These are phyloP conservation scores for Santalum album DNA, from an alignment of 164 flowering plant genomes.

Conservation along the genomic window DNA sequence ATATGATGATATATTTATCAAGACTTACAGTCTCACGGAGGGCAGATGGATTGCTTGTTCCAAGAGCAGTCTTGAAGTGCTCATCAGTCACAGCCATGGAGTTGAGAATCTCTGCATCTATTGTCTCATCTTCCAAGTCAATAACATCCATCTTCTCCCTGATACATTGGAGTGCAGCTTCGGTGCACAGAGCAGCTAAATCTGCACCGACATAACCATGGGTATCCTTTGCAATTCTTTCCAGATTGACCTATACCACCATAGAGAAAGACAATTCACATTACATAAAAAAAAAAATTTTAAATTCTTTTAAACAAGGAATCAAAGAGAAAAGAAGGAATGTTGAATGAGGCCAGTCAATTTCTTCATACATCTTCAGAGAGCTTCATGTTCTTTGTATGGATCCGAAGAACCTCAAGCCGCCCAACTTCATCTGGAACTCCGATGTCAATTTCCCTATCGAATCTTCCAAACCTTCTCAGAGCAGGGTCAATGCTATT, in stretches of 20 bases:
- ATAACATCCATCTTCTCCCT: constrained; percentile 22
- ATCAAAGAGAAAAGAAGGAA: background rate
- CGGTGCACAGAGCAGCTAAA: constrained; percentile 18
- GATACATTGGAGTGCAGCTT: constrained; percentile 21
- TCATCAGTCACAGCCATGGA: constrained; percentile 22
- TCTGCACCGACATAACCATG: constrained; percentile 19
- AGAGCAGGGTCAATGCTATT: constrained; percentile 89
- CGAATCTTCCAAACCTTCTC: constrained; percentile 83
- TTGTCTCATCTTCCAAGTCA: constrained; percentile 16
- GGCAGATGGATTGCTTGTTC: constrained; percentile 16
- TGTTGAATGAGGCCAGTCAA: background rate
- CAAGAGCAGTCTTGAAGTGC: constrained; percentile 18
- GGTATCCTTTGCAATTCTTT: constrained; percentile 12
- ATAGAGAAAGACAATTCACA: background rate
- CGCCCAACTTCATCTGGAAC: constrained; percentile 91
- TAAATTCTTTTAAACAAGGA: no score
- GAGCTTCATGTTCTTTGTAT: constrained; percentile 88
- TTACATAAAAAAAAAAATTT: no score
- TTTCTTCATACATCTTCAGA: constrained; percentile 52
- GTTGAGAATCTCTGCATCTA: constrained; percentile 20
- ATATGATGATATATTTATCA: no score
- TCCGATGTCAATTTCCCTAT: constrained; percentile 80
- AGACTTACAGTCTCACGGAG: constrained; percentile 44
- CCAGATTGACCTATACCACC: constrained; percentile 8
- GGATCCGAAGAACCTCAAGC: constrained; percentile 83